Evolutionary conservation across 441 rosid genomes (phyloP), one percentile per base, ranked within the genome.

Genomic region (Syzygium syzygioides): DNA sequence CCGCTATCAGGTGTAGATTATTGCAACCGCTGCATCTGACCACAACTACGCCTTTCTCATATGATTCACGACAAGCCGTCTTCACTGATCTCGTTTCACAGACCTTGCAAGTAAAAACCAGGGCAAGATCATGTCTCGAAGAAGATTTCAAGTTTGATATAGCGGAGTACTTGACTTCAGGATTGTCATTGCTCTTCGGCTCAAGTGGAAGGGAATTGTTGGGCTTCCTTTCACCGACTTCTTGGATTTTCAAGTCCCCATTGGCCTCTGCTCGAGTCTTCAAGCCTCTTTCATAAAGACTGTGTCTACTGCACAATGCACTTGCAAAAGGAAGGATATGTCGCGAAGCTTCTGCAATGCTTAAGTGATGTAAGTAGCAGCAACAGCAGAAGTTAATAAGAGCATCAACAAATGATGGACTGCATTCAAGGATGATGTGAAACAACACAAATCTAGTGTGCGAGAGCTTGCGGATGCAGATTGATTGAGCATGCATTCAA

Each of bases 11-110:
- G 92, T 97, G 99, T 8, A 96, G 93, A 88, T 96, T 96, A 89
- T 95, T 91, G 86, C 99, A 97, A 5, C 99, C 98, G 52, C 94
- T 90, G 89, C 99, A 97, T 3, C 95, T 92, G 34, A 93, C 98
- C 79, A 96, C 96, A 88, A 97, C 99, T 86, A 97, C 96, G 0
- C 99, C 98, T 86, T 96, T 96, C 89, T 96, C 98, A 14, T 96
- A 97, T 0, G 98, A 95, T 87, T 96, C 95, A 9, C 94, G 93
- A 86, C 97, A 94, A 54, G 91, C 90, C 85, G 93, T 96, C 95
- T 96, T 97, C 55, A 96, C 90, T 0, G 96, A 96, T 86, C 99
- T 95, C 9, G 98, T 97, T 86, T 96, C 98, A 14, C 99, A 96
- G 88, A 96, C 98, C 89, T 92, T 96, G 94, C 99, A 96, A 26